Evolutionary conservation across 78 protist species (phyloP).

Genomic region (Dictyostelium brefeldianum): DNA sequence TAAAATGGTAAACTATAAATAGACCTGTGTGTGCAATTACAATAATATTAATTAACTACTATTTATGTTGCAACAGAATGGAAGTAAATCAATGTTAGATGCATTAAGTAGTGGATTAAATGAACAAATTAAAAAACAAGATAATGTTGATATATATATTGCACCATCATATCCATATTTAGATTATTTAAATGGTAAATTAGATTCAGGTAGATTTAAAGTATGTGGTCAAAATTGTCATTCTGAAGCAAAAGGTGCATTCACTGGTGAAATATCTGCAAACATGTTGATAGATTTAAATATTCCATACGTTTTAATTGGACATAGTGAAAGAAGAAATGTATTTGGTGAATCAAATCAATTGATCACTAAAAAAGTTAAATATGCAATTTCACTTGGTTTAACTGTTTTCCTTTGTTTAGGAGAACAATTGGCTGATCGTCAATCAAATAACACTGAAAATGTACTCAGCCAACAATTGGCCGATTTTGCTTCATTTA

Average conservation of each 20-base stretch:
- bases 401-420: slow-evolving; percentile 95
- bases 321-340: slow-evolving; percentile 99
- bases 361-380: slow-evolving; percentile 88
- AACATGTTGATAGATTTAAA: slow-evolving; percentile 88
- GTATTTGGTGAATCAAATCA: slow-evolving; percentile 93
- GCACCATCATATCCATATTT: slow-evolving; percentile 79
- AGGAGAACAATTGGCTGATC: slow-evolving; percentile 97
- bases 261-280: slow-evolving; percentile 93
- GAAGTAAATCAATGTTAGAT: neutral
- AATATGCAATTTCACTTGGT: slow-evolving; percentile 89
- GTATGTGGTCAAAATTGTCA: slow-evolving; percentile 88
- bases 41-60: neutral
- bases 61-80: neutral
- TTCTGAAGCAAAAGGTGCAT: slow-evolving; percentile 90
- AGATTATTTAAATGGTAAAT: slow-evolving; percentile 1
- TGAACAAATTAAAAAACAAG: slow-evolving; percentile 2
- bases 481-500: slow-evolving; percentile 18
- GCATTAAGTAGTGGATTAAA: neutral
- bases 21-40: too few species aligned
- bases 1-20: slow-evolving; percentile 37
- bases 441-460: slow-evolving; percentile 91
- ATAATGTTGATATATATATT: slow-evolving; percentile 44
- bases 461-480: slow-evolving; percentile 88
- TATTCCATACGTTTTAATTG: slow-evolving; percentile 94
- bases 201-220: slow-evolving; percentile 24